Evolutionary conservation across 495 filamentous ascomycete genomes (phyloP), one percentile per base, ranked within the genome.

Genomic region (Aspergillus steynii): DNA sequence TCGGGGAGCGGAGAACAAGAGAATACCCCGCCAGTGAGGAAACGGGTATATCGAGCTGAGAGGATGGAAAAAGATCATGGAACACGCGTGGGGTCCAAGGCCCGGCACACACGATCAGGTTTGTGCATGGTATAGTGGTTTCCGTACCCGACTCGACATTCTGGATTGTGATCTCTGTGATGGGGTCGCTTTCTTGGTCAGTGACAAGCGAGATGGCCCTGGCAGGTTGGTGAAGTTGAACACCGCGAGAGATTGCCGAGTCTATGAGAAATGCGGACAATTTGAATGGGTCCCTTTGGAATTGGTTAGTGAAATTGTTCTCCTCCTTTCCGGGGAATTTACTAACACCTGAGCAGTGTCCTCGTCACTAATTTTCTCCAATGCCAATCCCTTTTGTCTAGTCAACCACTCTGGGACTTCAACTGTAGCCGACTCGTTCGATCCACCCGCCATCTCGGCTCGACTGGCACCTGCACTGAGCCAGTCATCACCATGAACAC

Each of bases 1-100:
- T 75, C 25, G 88, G 84, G 3, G 86, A 87, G 54, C 77, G 80
- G 8, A 93, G 63, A 8, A 93, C 79, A 5, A 95, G 65, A 26
- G 87, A 90, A 66, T 92, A 86, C 0, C 91, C 91, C 5, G 90
- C 89, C 5, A 95, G 74, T 26, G 84, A 80, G 20, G 76, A 68
- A 31, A 93, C 78, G 3, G 84, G 82, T 3, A 92, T 57, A 29
- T 72, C 68, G 15, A 78, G 55, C 14, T 65, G 64, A 0, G 85
- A 80, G 2, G 72, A 62, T 0, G 85, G 86, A 67, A 95, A 93
- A 20, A 95, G 79, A 2, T 73, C 77, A 14, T 68, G 56, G 66
- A 91, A 88, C 10, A 90, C 86, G 14, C 71, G 62, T 0, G 81
- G 77, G 1, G 88, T 87, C 91, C 91, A 95, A 0, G 85, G 80